These are phyloP conservation scores for Skeletonema grethae DNA, from an alignment of 108 stramenopile species.

Conservation along the genomic window DNA sequence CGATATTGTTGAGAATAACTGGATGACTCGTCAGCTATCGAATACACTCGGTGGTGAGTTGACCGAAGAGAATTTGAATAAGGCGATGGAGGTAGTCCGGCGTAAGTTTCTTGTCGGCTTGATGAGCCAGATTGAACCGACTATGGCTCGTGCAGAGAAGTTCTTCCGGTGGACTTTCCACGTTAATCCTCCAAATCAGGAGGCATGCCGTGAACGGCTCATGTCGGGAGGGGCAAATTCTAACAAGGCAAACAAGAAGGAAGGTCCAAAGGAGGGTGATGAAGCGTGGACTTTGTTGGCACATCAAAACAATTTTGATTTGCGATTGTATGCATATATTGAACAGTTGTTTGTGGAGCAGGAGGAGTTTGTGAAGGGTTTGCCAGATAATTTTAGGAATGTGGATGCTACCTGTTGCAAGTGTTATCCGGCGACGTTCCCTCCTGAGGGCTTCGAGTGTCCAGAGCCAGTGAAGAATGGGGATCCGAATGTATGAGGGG, in stretches of 20 bases:
- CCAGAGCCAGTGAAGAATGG: constrained; percentile 54
- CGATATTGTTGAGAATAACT: constrained; percentile 60
- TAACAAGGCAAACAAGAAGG: constrained; percentile 59
- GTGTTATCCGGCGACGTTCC: constrained; percentile 57
- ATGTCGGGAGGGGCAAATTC: constrained; percentile 56
- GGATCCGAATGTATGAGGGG: neutral
- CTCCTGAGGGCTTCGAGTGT: constrained; percentile 55
- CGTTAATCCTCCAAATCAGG: constrained; percentile 59
- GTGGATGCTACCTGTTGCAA: constrained; percentile 59
- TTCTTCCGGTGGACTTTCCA: constrained; percentile 61
- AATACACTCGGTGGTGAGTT: constrained; percentile 52
- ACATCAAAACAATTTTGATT: constrained; percentile 59
- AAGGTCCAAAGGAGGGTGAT: constrained; percentile 43
- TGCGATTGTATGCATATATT: constrained; percentile 57
- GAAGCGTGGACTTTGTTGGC: constrained; percentile 50
- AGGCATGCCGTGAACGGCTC: constrained; percentile 48
- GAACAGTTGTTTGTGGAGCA: constrained; percentile 56
- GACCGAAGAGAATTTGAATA: constrained; percentile 38
- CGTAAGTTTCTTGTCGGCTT: constrained; percentile 59
- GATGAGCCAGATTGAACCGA: constrained; percentile 54
- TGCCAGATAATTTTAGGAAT: constrained; percentile 53
- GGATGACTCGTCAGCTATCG: constrained; percentile 62
- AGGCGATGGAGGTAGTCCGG: constrained; percentile 59
- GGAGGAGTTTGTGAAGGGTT: constrained; percentile 46
- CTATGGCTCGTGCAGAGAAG: constrained; percentile 61